Evolutionary conservation across 805 yeast genomes (phyloP), one percentile per base, ranked within the genome.

Genomic region (Lipomyces spencermartinsiae): DNA sequence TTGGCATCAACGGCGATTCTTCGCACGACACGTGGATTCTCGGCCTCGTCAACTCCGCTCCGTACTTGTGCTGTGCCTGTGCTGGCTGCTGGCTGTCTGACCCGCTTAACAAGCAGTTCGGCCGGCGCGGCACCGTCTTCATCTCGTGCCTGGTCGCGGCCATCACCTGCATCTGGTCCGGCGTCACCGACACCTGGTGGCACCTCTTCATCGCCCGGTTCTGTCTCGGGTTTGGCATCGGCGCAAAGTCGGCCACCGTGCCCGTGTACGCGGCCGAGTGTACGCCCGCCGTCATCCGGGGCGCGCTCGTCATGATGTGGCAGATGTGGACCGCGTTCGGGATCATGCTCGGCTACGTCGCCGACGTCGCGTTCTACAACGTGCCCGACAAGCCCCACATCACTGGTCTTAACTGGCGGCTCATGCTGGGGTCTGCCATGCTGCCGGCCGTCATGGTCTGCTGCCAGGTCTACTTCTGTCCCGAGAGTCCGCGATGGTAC

Each of bases 291-390:
- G 78, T 78, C 12, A 83, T 85, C 54, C 81, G 92, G 74, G 92
- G 92, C 60, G 85, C 90, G 0, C 79, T 89, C 67, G 87, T 87
- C 60, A 87, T 88, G 89, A 80, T 86, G 78, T 88, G 91, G 90
- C 92, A 89, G 79, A 86, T 87, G 73, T 88, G 87, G 81, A 87
- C 91, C n/a, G 91, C 92, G 1, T 85, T 88, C 62, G 92, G 92
- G 67, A 87, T 89, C 70, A 85, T 86, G 85, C 80, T 88, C 71
- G 92, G 92, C 25, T 86, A 86, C 68, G 85, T 87, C 43, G 81
- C 88, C 22, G 82, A 84, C 33, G 82, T 87, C 67, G 89, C 88
- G 0, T 86, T 88, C 75, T 83, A 84, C 35, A 81, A 85, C 63
- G 82, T 85, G 70, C 70, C 67, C 54, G 70, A 76, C 62, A 65